Evolutionary conservation across 75 land plant species (phyloP).

Genomic region (Selaginella moellendorffii): DNA sequence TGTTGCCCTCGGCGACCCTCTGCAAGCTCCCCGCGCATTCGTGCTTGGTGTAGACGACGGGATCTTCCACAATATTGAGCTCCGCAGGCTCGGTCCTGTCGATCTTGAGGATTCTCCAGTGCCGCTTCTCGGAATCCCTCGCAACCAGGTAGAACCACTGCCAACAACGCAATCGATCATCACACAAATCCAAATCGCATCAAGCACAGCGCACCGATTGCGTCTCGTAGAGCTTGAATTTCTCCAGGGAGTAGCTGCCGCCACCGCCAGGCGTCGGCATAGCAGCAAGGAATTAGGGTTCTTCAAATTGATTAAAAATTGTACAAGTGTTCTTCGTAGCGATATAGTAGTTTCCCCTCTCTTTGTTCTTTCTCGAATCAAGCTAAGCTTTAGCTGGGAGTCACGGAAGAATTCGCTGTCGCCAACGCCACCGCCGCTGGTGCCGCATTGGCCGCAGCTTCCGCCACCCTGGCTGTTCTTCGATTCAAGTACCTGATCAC

Average conservation of each 20-base stretch:
- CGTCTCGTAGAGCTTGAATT: constrained; percentile 81
- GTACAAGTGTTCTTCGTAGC: too few species aligned
- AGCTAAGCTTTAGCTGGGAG: too few species aligned
- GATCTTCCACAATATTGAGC: constrained; percentile 81
- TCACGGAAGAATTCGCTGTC: too few species aligned
- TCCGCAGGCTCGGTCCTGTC: constrained; percentile 83
- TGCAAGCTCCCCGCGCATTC: constrained; percentile 61
- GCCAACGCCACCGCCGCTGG: too few species aligned
- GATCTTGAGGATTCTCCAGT: constrained; percentile 81
- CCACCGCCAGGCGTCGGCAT: too few species aligned
- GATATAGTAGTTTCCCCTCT: too few species aligned
- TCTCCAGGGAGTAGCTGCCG: constrained; percentile 79
- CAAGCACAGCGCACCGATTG: constrained; percentile 36
- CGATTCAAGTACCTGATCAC: constrained; percentile 93
- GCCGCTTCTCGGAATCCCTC: constrained; percentile 48
- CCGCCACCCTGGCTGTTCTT: constrained; percentile 28
- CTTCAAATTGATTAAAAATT: too few species aligned
- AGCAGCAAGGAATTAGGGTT: too few species aligned
- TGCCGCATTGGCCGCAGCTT: neutral
- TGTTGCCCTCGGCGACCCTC: constrained; percentile 76
- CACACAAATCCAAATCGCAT: neutral
- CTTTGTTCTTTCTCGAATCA: too few species aligned
- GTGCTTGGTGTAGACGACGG: constrained; percentile 62
- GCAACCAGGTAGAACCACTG: constrained; percentile 88
- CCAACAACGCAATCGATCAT: neutral